Base-by-base conservation (phyloP, 2,329 filamentous ascomycete species). In the Fusarium sp. region DNA sequence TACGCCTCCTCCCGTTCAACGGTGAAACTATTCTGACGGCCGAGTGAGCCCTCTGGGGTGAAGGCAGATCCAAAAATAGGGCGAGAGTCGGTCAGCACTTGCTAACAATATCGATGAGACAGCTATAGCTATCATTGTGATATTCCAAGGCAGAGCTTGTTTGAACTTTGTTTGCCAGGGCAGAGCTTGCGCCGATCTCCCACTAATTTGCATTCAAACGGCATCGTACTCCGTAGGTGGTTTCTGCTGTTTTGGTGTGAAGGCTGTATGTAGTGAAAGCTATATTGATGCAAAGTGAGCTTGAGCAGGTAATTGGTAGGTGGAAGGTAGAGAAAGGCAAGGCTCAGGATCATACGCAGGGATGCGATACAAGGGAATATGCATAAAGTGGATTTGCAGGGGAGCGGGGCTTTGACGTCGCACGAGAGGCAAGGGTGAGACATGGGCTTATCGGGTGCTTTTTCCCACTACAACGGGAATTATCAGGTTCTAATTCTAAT, bases 371-470 rank as follows among this genome's bases (percentile, higher is more conserved):
- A n/a, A 46, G 49, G 65, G 65, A 56, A 66, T 66, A 69, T 68
- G 66, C 66, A 68, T 69, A 69, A 68, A 58, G 61, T 67, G 65
- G 55, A 37, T 53, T 69, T 68, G 41, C 65, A 68, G 48, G 65
- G 51, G 60, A 41, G 23, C 15, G 51, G 49, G 65, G 47, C 17
- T 57, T 55, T 22, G 41, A 62, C 62, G 65, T 68, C 65, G 45
- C 65, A 66, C 65, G 44, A 68, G 40, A 47, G 56, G 37, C 55
- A 55, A 40, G 51, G 62, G 50, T 50, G 30, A 37, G 41, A 45
- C 52, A 66, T 35, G 65, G 65, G 51, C 43, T 57, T 50, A 58
- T 68, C 45, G 52, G 55, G 52, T 51, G 52, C 52, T 52, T 41
- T 52, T 52, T 19, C 20, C 20, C 27, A 30, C 23, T 20, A 43